Evolutionary conservation across 1,284 basidiomycete species (phyloP), one percentile per base, ranked within the genome.

Genomic region (Sanguinoderma infundibulare): DNA sequence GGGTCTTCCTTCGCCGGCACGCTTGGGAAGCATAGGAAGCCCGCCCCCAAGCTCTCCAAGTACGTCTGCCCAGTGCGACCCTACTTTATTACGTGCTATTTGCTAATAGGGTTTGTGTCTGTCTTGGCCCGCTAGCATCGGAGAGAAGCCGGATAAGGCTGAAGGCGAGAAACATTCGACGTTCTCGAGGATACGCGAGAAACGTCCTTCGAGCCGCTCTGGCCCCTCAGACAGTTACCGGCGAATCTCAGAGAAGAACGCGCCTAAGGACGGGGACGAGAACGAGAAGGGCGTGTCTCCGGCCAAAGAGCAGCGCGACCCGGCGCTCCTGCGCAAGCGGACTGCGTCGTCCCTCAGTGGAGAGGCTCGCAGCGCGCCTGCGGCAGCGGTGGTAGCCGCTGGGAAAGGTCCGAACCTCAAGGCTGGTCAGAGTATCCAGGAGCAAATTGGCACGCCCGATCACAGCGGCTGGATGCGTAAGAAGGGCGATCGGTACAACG

Each of bases 391-490:
- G 32, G 38, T 62, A 34, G 61, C 50, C 44, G 62, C 62, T 0
- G 58, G 59, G 12, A 74, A 70, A 47, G 72, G 70, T 8, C 72
- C 73, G 44, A 75, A 74, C 0, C 73, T 91, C 61, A 87, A 87
- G 72, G 80, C 83, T 42, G 90, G 89, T 0, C 81, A 83, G 76
- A 91, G 83, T 66, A 91, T 96, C 39, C 75, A 97, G 52, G 87
- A 93, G 63, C 92, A 96, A 77, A 96, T 98, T 65, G 95, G 96
- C 15, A 85, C 84, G 42, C 88, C 94, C 15, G 96, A 98, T 77
- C 88, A 93, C 73, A 81, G 84, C 26, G 96, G 98, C 9, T 98
- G 95, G 91, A 91, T 99, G 88, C 86, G 92, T 74, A 99, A 99
- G 84, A 94, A 90, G 78, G 94, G 95, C 20, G 97, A 98, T 58